Base-by-base conservation (phyloP, 2,329 filamentous ascomycete genomes). In the Simplicillium sp. region DNA sequence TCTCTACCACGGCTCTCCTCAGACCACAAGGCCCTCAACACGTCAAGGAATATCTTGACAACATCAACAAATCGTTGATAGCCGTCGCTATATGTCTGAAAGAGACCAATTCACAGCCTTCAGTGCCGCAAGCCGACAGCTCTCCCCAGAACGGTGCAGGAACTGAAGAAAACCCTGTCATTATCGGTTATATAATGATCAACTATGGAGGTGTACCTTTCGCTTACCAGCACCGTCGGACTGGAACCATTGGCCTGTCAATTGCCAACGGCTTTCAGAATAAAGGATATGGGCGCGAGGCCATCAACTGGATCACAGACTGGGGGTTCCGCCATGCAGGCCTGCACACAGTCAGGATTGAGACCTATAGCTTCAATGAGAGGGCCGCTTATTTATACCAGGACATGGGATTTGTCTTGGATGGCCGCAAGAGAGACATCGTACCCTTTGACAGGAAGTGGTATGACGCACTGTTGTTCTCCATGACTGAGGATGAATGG, bases 281-380 rank as follows among this genome's bases (percentile, higher is more conserved):
- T 0, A 46, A 57, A 15, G 67, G 70, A 0, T 73, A 72, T 40
- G 70, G 70, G 2, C 49, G 47, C 7, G 69, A 73, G 46, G 63
- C 66, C 1, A 65, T 73, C 35, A 53, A 56, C 18, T 75, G 68
- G 68, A 60, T 52, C 1, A 46, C 71, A 3, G 58, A 66, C 17
- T 73, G 68, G 60, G 63, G 63, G 0, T 74, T 74, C 45, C 47
- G 50, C 6, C 54, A 54, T n/a, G 66, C 58, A 1, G 64, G 62
- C 0, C 48, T 70, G 51, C 70, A 73, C 45, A 53, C 63, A 4
- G 61, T 73, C 14, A 52, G 48, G 11, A 58, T 73, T 7, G 47
- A 50, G 3, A 60, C 60, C 1, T 60, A 65, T 29, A 59, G 49
- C 8, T 72, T 59, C 39, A 74, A 73, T 37, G 50, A 54, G 29